Conservation (phyloP, 2,329 filamentous ascomycete species). For the Pestalotiopsis sp. region DNA sequence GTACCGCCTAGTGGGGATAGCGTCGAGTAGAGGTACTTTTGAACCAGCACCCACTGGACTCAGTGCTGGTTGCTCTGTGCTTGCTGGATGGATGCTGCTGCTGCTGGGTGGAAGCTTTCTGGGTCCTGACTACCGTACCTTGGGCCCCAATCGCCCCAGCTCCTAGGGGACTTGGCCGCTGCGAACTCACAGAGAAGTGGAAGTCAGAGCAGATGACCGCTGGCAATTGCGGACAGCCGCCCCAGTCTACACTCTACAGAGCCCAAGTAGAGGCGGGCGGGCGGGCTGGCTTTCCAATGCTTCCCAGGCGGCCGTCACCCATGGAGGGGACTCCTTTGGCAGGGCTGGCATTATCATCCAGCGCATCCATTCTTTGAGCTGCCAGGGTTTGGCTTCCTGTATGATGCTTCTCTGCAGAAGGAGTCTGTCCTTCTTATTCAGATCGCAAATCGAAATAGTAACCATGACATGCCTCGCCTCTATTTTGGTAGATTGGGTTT, state of each 20-base stretch:
- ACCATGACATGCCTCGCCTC: background rate
- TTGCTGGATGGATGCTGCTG: background rate
- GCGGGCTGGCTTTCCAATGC: background rate
- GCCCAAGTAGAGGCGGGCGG: background rate
- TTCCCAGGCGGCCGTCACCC: background rate
- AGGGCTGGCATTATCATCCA: background rate
- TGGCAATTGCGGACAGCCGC: slow-evolving; percentile 4
- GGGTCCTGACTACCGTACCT: background rate
- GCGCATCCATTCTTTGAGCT: background rate
- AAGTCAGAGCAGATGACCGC: background rate
- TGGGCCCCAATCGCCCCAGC: background rate
- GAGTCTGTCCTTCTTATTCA: background rate
- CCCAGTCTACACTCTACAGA: background rate
- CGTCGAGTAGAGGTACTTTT: slow-evolving; percentile 10
- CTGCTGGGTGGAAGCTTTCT: background rate
- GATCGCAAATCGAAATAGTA: background rate
- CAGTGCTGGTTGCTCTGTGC: background rate
- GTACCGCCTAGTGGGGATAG: background rate
- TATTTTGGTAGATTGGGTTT: background rate
- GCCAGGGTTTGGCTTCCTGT: slow-evolving; percentile 2
- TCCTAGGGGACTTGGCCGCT: background rate
- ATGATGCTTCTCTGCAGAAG: slow-evolving; percentile 4
- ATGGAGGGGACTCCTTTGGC: background rate
- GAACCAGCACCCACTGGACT: background rate
- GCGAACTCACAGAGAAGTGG: background rate